Conservation (phyloP, 805 yeast species). For the Saccharomycopsis amapae region DNA sequence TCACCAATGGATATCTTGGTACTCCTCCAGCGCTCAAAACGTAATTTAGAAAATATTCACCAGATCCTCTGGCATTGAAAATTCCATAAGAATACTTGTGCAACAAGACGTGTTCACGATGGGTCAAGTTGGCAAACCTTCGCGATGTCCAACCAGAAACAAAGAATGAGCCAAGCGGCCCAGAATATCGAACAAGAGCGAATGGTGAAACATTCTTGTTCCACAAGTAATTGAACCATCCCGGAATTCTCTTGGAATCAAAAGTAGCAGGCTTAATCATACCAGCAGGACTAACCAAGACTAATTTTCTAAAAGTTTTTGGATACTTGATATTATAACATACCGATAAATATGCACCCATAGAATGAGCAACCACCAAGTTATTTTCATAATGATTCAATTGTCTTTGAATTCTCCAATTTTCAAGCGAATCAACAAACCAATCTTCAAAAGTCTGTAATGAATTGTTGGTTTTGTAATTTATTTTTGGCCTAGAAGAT, state of each 20-base stretch:
- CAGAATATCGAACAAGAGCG: constrained; percentile 64
- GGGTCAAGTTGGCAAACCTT: constrained; percentile 56
- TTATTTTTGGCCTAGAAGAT: constrained; percentile 70
- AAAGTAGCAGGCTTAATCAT: constrained; percentile 44
- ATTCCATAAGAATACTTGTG: constrained; percentile 80
- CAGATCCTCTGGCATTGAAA: constrained; percentile 83
- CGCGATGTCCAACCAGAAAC: constrained; percentile 88
- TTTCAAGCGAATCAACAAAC: constrained; percentile 48
- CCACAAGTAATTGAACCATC: constrained; percentile 80
- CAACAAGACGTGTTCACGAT: constrained; percentile 42
- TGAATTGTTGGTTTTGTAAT: constrained; percentile 14
- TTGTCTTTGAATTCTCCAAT: constrained; percentile 51
- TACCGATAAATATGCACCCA: constrained; percentile 83
- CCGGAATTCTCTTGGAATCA: constrained; percentile 46
- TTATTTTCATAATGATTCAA: constrained; percentile 37
- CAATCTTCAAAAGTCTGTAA: constrained; percentile 29
- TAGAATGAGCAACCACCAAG: constrained; percentile 73
- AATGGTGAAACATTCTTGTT: constrained; percentile 84
- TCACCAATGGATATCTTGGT: constrained; percentile 66
- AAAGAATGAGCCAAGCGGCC: constrained; percentile 76
- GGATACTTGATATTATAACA: constrained; percentile 60
- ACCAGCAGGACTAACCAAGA: constrained; percentile 91
- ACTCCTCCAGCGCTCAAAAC: constrained; percentile 86
- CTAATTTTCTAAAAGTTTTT: constrained; percentile 51
- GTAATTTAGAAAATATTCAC: constrained; percentile 85